A percentile compares a stretch with the other conserved stretches of the same genome.
These are phyloP conservation scores for Castanea sativa DNA, from an alignment of 306 rosid genomes.

Conservation along the genomic window DNA sequence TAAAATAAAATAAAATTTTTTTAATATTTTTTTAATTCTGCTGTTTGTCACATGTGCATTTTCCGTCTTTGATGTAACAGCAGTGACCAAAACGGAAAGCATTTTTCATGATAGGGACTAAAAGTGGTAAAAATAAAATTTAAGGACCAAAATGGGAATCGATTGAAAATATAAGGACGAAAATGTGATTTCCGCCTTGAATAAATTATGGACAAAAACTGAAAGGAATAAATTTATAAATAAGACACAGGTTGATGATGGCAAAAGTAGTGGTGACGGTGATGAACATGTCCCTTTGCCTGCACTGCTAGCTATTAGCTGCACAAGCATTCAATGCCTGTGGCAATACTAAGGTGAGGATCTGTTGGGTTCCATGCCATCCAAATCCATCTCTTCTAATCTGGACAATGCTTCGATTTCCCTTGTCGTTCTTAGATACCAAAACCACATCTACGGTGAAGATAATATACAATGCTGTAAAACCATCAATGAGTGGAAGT, in stretches of 20 bases:
- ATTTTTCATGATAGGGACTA: too few relatives aligned
- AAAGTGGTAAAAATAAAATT: too few relatives aligned
- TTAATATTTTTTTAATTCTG: too few relatives aligned
- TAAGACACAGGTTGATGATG: not conserved
- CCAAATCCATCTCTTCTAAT: not conserved
- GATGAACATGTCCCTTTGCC: slow-evolving; percentile 33
- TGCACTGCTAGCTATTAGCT: slow-evolving; percentile 12
- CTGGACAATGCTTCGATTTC: not conserved
- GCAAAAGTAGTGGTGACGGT: slow-evolving; percentile 15
- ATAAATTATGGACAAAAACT: too few relatives aligned
- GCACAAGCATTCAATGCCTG: slow-evolving; percentile 44
- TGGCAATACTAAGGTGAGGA: slow-evolving; percentile 34
- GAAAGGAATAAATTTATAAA: too few relatives aligned
- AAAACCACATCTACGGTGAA: not conserved
- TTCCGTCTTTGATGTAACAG: too few relatives aligned
- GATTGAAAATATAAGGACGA: too few relatives aligned
- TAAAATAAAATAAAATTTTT: too few relatives aligned
- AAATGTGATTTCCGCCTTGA: too few relatives aligned
- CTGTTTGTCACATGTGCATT: too few relatives aligned
- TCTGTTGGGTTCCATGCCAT: not conserved
- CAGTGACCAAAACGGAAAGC: too few relatives aligned
- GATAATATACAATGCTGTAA: not conserved
- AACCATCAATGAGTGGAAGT: not conserved
- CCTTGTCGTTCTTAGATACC: not conserved
- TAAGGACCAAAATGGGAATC: too few relatives aligned